These are phyloP conservation scores for Dendrobium catenatum DNA, from an alignment of 106 monocot species.

Conservation along the genomic window DNA sequence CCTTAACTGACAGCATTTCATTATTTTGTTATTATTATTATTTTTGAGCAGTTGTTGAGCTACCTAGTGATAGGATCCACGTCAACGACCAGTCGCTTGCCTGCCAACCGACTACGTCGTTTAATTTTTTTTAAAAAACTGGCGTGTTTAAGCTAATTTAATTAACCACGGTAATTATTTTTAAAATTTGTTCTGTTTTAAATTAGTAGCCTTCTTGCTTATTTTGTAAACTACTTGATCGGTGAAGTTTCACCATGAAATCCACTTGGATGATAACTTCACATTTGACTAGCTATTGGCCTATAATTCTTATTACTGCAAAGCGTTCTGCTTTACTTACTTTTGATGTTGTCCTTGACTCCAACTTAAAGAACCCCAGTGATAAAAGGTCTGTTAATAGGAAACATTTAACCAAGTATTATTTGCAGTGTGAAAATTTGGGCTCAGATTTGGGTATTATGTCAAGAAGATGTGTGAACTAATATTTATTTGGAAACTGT, in stretches of 20 bases:
- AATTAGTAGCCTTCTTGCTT: background rate
- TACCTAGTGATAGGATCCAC: too few species aligned
- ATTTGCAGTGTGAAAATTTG: slow-evolving; percentile 5
- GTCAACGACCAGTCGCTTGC: too few species aligned
- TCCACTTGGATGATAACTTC: background rate
- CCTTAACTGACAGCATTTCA: too few species aligned
- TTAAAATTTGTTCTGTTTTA: background rate
- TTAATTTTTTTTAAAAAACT: too few species aligned
- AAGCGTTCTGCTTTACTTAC: background rate
- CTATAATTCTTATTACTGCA: background rate
- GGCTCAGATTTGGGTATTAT: background rate
- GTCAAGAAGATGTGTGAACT: background rate
- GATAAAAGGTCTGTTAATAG: background rate
- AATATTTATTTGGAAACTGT: slow-evolving; percentile 3
- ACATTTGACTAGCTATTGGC: background rate
- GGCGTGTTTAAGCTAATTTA: too few species aligned
- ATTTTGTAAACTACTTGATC: too few species aligned
- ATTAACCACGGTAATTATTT: too few species aligned
- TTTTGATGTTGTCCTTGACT: background rate
- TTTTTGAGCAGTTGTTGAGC: too few species aligned
- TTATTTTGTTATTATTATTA: too few species aligned
- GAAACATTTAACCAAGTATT: background rate
- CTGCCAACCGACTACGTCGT: too few species aligned
- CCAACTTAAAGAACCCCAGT: background rate
- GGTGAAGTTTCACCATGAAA: too few species aligned